These are phyloP conservation scores for Ephemerocybe angulata DNA, from an alignment of 768 basidiomycete genomes.

Conservation along the genomic window DNA sequence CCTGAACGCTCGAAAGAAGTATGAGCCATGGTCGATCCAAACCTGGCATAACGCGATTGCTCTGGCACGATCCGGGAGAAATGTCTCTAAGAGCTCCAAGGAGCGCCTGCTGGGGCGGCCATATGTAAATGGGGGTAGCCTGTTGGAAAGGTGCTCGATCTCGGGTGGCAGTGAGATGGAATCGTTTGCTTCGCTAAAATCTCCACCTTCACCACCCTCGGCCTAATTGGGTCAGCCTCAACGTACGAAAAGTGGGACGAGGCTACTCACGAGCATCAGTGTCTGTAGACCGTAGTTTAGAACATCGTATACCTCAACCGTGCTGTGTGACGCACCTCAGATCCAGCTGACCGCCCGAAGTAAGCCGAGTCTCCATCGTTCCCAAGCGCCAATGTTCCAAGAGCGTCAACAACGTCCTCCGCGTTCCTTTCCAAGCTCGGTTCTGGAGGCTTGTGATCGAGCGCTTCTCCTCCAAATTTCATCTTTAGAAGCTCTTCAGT, in stretches of 20 bases:
- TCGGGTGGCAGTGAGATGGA: slow-evolving; percentile 22
- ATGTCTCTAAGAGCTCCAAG: slow-evolving; percentile 33
- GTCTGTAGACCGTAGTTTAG: too few species aligned
- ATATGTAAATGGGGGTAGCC: slow-evolving; percentile 39
- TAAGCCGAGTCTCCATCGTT: slow-evolving; percentile 60
- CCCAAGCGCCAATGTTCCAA: slow-evolving; percentile 62
- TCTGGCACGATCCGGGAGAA: slow-evolving; percentile 43
- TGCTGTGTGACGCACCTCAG: slow-evolving; percentile 41
- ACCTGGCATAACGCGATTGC: slow-evolving; percentile 37
- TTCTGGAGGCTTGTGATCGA: slow-evolving; percentile 26
- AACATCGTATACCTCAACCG: too few species aligned
- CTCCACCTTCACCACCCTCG: slow-evolving; percentile 12
- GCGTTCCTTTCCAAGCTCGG: slow-evolving; percentile 27
- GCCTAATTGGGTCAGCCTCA: slow-evolving; percentile 33
- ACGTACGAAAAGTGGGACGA: too few species aligned
- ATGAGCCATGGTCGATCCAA: slow-evolving; percentile 43
- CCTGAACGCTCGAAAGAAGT: slow-evolving; percentile 50
- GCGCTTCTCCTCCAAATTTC: slow-evolving; percentile 55
- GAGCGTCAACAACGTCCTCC: slow-evolving; percentile 44
- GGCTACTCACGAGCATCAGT: slow-evolving; percentile 35
- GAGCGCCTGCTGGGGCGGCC: slow-evolving; percentile 25
- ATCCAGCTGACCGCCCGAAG: slow-evolving; percentile 61
- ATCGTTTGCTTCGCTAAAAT: neutral
- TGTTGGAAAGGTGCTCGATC: slow-evolving; percentile 34
- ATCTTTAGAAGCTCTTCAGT: slow-evolving; percentile 49